Conservation (phyloP, 192 early-diverging fungal species). For the Entomortierella beljakovae region DNA sequence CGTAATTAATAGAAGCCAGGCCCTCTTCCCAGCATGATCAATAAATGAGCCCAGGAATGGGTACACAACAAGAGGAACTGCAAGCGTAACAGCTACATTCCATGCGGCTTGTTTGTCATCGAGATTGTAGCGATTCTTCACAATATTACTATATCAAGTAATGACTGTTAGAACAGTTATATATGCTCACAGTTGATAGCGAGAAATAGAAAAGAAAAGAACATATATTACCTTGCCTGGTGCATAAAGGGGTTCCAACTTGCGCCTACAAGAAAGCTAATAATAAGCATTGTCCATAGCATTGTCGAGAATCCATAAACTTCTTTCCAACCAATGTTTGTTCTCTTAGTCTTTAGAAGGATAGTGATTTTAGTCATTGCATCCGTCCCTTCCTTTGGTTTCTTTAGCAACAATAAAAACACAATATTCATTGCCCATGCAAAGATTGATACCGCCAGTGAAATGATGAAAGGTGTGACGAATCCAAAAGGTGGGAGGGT, state of each 20-base stretch:
- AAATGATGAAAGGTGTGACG: constrained; percentile 63
- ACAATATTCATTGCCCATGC: constrained; percentile 78
- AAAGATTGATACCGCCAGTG: constrained; percentile 70
- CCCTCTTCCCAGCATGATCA: constrained; percentile 73
- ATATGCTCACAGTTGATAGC: no score
- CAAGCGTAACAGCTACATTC: constrained; percentile 74
- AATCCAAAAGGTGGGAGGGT: constrained; percentile 59
- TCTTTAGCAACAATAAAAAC: constrained; percentile 71
- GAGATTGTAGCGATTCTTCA: constrained; percentile 75
- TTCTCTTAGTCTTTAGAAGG: constrained; percentile 33
- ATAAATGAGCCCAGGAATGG: constrained; percentile 79
- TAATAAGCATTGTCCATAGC: constrained; percentile 56
- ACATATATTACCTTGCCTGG: constrained; percentile 60
- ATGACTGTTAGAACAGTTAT: background rate
- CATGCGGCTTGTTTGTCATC: constrained; percentile 72
- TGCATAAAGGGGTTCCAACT: constrained; percentile 58
- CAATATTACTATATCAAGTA: constrained; percentile 67
- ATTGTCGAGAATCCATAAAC: constrained; percentile 57
- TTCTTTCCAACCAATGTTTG: constrained; percentile 50
- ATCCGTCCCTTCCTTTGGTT: constrained; percentile 46
- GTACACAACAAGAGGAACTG: constrained; percentile 75
- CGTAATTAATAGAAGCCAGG: constrained; percentile 52
- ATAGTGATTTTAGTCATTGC: constrained; percentile 46
- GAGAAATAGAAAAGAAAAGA: no score
- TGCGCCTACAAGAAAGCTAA: constrained; percentile 54